Percentiles rank a stretch among this genome's conserved stretches.
These are phyloP conservation scores for Thuja plicata DNA, from an alignment of 83 land plant species.

Conservation along the genomic window DNA sequence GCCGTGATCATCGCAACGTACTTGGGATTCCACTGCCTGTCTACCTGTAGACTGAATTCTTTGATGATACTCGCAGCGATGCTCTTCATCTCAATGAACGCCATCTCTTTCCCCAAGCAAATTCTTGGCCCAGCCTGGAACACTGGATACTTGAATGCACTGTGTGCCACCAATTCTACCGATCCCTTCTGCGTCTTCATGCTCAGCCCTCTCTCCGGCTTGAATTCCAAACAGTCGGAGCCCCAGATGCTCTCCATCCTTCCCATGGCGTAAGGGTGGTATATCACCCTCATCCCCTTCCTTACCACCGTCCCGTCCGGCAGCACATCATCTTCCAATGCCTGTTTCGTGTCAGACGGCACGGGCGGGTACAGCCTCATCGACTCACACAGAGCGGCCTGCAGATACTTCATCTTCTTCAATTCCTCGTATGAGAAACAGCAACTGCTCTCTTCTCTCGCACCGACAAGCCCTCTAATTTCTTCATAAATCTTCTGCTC, in stretches of 20 bases:
- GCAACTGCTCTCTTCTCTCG: not conserved
- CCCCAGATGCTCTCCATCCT: constrained; percentile 57
- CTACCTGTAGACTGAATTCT: not conserved
- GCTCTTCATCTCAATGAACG: constrained; percentile 38
- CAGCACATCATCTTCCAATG: constrained; percentile 17
- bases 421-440: constrained; percentile 18
- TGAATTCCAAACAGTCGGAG: constrained; percentile 35
- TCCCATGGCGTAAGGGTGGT: constrained; percentile 46
- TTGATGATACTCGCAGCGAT: constrained; percentile 2
- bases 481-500: constrained; percentile 14
- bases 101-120: constrained; percentile 63
- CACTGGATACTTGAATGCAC: constrained; percentile 48
- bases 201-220: constrained; percentile 55
- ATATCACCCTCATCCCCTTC: constrained; percentile 12
- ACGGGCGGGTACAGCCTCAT: constrained; percentile 43
- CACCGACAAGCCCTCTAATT: not conserved
- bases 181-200: constrained; percentile 13
- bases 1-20: not conserved
- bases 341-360: constrained; percentile 19
- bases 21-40: not conserved
- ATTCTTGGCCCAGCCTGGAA: constrained; percentile 51
- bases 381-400: constrained; percentile 41
- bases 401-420: constrained; percentile 39
- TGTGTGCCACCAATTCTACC: constrained; percentile 9
- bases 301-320: constrained; percentile 21